Percentiles rank a stretch among this genome's conserved stretches.
Evolutionary conservation across 23 red algal genomes (phyloP).

Genomic region (Porphyridium purpureum): DNA sequence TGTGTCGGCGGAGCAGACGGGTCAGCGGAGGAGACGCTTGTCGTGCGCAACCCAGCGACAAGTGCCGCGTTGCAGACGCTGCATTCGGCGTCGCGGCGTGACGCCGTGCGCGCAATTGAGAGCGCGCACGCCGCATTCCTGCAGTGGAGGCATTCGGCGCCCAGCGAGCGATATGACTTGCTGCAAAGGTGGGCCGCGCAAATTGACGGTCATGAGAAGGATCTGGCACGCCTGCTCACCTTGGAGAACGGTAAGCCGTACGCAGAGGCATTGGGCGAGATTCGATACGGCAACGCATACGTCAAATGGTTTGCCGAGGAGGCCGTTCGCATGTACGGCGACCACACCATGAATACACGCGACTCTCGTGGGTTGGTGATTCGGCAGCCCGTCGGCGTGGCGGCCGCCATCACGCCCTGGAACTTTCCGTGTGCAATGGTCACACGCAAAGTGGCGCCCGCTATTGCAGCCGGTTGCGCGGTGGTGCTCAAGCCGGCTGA

Average conservation of each 20-base stretch:
- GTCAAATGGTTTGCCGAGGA: slow-evolving; percentile 50
- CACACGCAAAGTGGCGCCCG: slow-evolving; percentile 63
- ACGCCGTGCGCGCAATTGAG: neutral
- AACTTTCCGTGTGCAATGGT: slow-evolving; percentile 83
- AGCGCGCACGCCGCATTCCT: neutral
- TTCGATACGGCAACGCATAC: slow-evolving; percentile 59
- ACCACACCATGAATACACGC: slow-evolving; percentile 5
- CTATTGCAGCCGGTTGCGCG: slow-evolving; percentile 67
- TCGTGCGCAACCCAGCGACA: neutral
- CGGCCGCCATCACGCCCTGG: slow-evolving; percentile 77
- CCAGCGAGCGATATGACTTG: slow-evolving; percentile 14
- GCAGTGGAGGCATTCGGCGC: slow-evolving; percentile 29
- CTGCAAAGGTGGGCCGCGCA: slow-evolving; percentile 33
- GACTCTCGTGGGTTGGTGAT: slow-evolving; percentile 12
- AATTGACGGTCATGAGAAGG: slow-evolving; percentile 23
- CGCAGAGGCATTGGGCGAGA: slow-evolving; percentile 59
- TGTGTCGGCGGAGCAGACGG: no score
- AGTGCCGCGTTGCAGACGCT: neutral
- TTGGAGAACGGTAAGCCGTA: slow-evolving; percentile 84
- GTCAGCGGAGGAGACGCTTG: no score
- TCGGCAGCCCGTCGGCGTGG: slow-evolving; percentile 55
- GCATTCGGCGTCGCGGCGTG: neutral
- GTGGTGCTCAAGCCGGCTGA: slow-evolving; percentile 69
- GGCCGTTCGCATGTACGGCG: slow-evolving; percentile 17
- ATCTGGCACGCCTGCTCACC: slow-evolving; percentile 53